Base-by-base conservation (phyloP, 345 rosid species). In the Murraya koenigii region DNA sequence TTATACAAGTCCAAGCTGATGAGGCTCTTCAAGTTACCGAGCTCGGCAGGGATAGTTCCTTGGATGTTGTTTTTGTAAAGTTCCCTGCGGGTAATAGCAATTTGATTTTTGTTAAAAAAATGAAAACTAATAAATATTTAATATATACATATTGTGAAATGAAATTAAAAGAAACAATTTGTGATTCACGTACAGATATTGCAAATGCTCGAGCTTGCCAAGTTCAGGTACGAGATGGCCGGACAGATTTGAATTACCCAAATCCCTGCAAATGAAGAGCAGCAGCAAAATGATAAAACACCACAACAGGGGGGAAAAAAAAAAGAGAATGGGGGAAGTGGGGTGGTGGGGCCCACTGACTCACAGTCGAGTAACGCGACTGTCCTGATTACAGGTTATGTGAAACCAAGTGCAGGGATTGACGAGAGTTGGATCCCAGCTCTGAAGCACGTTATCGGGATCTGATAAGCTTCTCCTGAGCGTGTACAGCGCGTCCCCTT, bases 381-480 rank as follows among this genome's bases (percentile, higher is more conserved):
- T 92, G 54, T 92, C 86, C 82, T 87, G 96, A 82, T 95, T 91
- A 84, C 99, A 95, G 74, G 97, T 92, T 89, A 93, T 83, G 80
- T 95, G 99, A 80, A 95, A 95, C 99, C 99, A 95, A 49, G 99
- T 95, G 77, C 99, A 95, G 1, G 99, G 98, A 76, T 86, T 95
- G 52, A 95, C 99, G 23, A 95, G 93, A 64, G 91, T 95, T 14
- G 99, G 99, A 92, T 95, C 99, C 99, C 99, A 95, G 88, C 99
- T 95, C 85, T 95, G 98, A 72, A 95, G 93, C 9, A 90, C 97
- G 87, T 86, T 89, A 80, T 92, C 92, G 13, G 93, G 98, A 80
- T 95, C 98, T 32, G 89, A 80, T 44, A 95, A 79, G 87, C 96
- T 90, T 80, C 81, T 82, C 30, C 96, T 84, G 38, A 93, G 89